Evolutionary conservation across 2,329 filamentous ascomycete species (phyloP).

Genomic region (Pyrenophora teres): DNA sequence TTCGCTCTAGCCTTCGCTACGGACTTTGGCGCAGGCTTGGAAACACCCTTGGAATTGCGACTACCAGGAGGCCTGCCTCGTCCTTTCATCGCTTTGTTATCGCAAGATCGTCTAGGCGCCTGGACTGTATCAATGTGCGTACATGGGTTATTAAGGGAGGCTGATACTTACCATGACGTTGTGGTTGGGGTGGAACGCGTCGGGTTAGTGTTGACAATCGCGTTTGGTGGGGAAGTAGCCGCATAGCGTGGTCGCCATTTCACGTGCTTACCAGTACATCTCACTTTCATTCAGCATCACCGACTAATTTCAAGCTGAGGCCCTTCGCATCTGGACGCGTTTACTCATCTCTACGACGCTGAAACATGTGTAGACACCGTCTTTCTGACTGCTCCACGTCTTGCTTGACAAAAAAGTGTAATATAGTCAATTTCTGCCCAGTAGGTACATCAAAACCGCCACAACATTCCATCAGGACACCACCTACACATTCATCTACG

Average conservation of each 20-base stretch:
- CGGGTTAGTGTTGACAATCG: conserved; percentile 11
- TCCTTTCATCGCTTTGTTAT: conserved; percentile 22
- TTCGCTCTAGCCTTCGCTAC: conserved; percentile 3
- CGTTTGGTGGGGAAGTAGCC: conserved; percentile 11
- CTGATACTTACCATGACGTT: conserved; percentile 38
- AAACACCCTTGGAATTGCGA: conserved; percentile 21
- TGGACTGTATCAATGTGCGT: conserved; percentile 20
- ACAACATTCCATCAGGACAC: neutral
- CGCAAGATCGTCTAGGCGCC: conserved; percentile 31
- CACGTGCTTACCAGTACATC: conserved; percentile 3
- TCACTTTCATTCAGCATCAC: no score
- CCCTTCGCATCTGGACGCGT: neutral
- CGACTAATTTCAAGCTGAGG: neutral
- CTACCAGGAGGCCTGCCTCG: conserved; percentile 33
- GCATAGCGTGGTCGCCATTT: conserved; percentile 10
- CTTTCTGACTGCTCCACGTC: no score
- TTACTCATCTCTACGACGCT: no score
- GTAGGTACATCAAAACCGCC: no score
- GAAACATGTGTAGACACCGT: no score
- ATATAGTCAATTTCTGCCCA: neutral
- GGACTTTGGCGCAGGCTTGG: conserved; percentile 20
- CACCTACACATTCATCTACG: neutral
- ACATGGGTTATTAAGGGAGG: neutral
- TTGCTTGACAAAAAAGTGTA: no score
- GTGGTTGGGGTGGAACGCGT: conserved; percentile 25